A percentile compares a stretch with the other conserved stretches of the same genome.
phyloP scores from a whole-genome alignment of 2,329 filamentous ascomycete genomes.

The Penicillium sp. region DNA sequence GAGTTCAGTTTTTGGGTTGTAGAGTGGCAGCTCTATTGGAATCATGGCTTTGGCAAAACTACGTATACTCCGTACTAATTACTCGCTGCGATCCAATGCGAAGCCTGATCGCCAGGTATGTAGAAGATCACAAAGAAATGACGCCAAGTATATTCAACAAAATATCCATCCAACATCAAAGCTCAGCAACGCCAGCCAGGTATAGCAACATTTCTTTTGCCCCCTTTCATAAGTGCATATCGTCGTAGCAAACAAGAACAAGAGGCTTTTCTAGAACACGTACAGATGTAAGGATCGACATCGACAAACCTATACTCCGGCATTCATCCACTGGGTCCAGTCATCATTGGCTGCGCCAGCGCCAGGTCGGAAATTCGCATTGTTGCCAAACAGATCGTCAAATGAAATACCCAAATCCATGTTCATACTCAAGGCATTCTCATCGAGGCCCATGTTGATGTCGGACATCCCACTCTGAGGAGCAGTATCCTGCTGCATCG shows the following conservation, averaged over 20 bases:
- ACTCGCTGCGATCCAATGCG: background rate
- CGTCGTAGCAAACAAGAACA: conserved; percentile 17
- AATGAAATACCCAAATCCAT: conserved; percentile 39
- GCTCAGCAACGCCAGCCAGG: conserved; percentile 20
- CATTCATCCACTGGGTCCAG: conserved; percentile 44
- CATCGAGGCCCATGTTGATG: conserved; percentile 30
- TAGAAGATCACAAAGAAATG: background rate
- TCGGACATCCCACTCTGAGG: conserved; percentile 22
- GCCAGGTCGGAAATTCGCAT: conserved; percentile 27
- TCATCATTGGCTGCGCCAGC: conserved; percentile 35
- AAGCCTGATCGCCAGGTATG: background rate
- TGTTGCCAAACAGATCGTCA: conserved; percentile 46
- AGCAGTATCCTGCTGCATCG: conserved; percentile 25
- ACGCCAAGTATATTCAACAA: conserved; percentile 1
- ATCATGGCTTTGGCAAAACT: background rate
- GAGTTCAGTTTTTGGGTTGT: background rate
- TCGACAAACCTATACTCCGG: conserved; percentile 20
- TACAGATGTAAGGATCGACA: too few relatives aligned
- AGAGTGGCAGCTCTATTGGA: background rate
- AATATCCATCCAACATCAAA: background rate
- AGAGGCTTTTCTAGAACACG: background rate
- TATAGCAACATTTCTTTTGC: conserved; percentile 20
- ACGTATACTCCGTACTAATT: background rate
- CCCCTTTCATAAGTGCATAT: conserved; percentile 25
- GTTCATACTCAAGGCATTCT: conserved; percentile 34